Percentiles rank a stretch among this genome's conserved stretches.
These are phyloP conservation scores for Schizosaccharomyces japonicus DNA, from an alignment of 805 yeast genomes.

Conservation along the genomic window DNA sequence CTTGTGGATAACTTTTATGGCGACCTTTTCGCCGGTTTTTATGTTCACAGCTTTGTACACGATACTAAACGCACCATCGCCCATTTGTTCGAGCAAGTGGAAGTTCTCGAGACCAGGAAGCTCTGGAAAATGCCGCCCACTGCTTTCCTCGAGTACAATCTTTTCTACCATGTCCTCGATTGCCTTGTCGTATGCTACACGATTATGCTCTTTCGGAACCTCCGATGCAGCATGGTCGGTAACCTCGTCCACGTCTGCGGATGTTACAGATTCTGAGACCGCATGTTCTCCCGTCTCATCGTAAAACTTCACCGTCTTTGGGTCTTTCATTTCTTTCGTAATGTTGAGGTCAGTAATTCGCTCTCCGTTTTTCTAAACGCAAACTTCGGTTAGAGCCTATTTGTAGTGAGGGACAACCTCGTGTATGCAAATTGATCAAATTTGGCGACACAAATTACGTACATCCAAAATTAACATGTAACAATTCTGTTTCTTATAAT, in stretches of 20 bases:
- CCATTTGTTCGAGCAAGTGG: conserved; percentile 20
- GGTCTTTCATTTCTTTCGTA: too few relatives aligned
- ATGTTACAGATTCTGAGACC: not conserved
- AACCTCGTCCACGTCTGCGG: not conserved
- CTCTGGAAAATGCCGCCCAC: not conserved
- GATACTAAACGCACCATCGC: conserved; percentile 47
- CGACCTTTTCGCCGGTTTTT: conserved; percentile 26
- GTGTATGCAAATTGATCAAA: too few relatives aligned
- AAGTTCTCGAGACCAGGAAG: conserved; percentile 13
- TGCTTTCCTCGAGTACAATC: not conserved
- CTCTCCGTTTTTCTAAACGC: too few relatives aligned
- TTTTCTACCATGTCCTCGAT: not conserved
- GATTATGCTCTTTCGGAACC: too few relatives aligned
- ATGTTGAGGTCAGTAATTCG: too few relatives aligned
- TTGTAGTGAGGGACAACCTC: too few relatives aligned
- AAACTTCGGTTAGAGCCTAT: too few relatives aligned
- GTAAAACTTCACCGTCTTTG: too few relatives aligned
- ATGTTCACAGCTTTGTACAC: conserved; percentile 50
- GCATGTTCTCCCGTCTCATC: not conserved
- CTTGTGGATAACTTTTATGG: conserved; percentile 56
- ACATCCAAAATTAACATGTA: too few relatives aligned
- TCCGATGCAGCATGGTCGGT: too few relatives aligned
- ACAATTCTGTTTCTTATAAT: too few relatives aligned
- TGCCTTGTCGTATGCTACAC: not conserved
- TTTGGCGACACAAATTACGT: too few relatives aligned